These are phyloP conservation scores for Lophiotrema nucula DNA, from an alignment of 495 filamentous ascomycete species.

Conservation along the genomic window DNA sequence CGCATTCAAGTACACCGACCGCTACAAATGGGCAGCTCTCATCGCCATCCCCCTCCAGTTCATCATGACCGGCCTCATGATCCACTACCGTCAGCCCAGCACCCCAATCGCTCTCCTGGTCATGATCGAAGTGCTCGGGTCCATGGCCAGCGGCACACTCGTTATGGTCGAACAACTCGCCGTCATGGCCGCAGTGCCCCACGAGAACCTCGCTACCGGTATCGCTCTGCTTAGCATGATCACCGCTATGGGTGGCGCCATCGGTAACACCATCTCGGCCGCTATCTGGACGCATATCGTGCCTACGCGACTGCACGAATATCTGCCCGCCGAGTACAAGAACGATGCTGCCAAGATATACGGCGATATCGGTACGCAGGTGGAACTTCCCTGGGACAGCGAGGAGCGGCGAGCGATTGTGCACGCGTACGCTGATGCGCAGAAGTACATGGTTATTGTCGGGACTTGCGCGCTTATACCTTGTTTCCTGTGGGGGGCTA, in stretches of 20 bases:
- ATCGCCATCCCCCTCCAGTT: slow-evolving; percentile 62
- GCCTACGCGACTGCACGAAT: slow-evolving; percentile 48
- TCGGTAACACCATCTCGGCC: slow-evolving; percentile 59
- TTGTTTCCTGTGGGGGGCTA: not conserved
- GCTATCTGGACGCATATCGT: slow-evolving; percentile 68
- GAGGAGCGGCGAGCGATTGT: slow-evolving; percentile 30
- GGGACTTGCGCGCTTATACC: slow-evolving; percentile 11
- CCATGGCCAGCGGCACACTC: slow-evolving; percentile 62
- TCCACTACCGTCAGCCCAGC: slow-evolving; percentile 59
- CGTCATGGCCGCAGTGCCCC: slow-evolving; percentile 60
- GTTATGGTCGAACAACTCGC: slow-evolving; percentile 66
- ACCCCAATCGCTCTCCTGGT: slow-evolving; percentile 64
- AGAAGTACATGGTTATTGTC: slow-evolving; percentile 33
- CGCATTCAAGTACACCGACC: slow-evolving; percentile 42
- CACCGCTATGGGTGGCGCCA: slow-evolving; percentile 61
- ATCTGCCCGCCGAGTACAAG: slow-evolving; percentile 53
- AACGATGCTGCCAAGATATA: slow-evolving; percentile 52
- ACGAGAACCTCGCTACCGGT: slow-evolving; percentile 64
- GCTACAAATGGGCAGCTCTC: slow-evolving; percentile 52
- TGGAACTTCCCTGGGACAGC: slow-evolving; percentile 31
- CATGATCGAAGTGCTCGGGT: slow-evolving; percentile 77
- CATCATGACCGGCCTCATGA: slow-evolving; percentile 65
- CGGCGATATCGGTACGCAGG: slow-evolving; percentile 40
- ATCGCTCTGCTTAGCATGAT: slow-evolving; percentile 63
- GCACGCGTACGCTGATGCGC: slow-evolving; percentile 31